Base-by-base conservation (phyloP, 2,329 filamentous ascomycete species). In the Grosmannia serpens region DNA sequence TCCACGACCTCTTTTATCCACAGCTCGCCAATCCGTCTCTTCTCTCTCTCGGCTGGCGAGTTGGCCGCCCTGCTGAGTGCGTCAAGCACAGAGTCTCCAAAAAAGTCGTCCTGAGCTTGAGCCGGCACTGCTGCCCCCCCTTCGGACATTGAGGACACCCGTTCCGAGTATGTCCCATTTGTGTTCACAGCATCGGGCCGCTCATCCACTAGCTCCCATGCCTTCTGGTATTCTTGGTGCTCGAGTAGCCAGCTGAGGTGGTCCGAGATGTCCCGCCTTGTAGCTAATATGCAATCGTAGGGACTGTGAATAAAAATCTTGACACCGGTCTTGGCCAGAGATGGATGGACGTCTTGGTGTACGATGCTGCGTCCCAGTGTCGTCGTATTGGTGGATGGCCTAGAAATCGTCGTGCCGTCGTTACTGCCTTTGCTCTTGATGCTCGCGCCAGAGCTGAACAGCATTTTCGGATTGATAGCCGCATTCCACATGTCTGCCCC, bases 291-390 rank as follows among this genome's bases (percentile, higher is more conserved):
- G 66, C 91, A 97, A 71, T 99, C 94, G 68, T 95, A 99, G 0
- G 94, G 94, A 65, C 91, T 96, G 67, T 96, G 91, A 47, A 99
- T 89, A 69, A 96, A 96, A 20, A 99, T 88, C 67, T 97, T 70
- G 65, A 79, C 70, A 1, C 81, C 79, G 55, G 75, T 76, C 66
- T 83, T 79, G 64, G 78, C 66, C 63, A 87, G 70, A 65, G 76
- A 77, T 58, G 81, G 71, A 67, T 86, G 78, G 2, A 78, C 73
- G 15, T 74, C 70, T 44, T 70, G 70, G 3, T 67, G 62, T 1
- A 62, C 38, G 3, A 24, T 59, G 62, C 11, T 59, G 10, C 60
- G 46, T 24, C 68, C 65, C 4, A 70, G 64, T 57, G 72, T 76
- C 7, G 67, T 9, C 5, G 68, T 62, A 4, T 65, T 67, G 52